These are phyloP conservation scores for Rhodotorula toruloides DNA, from an alignment of 768 basidiomycete species.

Conservation along the genomic window DNA sequence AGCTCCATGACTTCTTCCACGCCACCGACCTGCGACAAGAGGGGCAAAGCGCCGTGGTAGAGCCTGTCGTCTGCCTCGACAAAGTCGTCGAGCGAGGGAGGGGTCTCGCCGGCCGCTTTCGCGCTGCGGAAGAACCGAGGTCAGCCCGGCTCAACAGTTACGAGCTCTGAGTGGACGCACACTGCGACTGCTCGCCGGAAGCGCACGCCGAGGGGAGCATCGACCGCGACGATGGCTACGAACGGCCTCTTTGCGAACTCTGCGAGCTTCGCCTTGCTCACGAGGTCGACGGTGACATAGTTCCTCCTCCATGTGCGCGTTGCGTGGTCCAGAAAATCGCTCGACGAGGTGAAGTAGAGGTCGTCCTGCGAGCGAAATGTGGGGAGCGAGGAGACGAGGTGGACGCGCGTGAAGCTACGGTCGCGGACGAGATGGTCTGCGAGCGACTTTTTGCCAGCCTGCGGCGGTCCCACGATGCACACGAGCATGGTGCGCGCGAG, in stretches of 20 bases:
- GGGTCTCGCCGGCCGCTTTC: background rate
- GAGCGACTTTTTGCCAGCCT: constrained; percentile 48
- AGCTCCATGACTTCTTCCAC: background rate
- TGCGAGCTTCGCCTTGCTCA: constrained; percentile 56
- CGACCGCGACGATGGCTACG: constrained; percentile 74
- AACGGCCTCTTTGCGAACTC: constrained; percentile 80
- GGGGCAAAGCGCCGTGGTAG: constrained; percentile 54
- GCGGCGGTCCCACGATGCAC: constrained; percentile 48
- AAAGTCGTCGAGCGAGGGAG: constrained; percentile 60
- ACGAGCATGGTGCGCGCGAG: constrained; percentile 45
- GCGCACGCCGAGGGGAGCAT: constrained; percentile 71
- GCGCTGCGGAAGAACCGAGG: background rate
- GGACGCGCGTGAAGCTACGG: constrained; percentile 46
- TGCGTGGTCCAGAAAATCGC: constrained; percentile 63
- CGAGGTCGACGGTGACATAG: constrained; percentile 74
- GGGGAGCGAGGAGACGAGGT: constrained; percentile 27
- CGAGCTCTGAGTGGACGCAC: constrained; percentile 21
- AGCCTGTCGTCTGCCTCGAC: constrained; percentile 64
- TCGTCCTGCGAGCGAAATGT: background rate
- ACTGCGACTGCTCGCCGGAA: constrained; percentile 56
- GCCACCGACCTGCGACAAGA: constrained; percentile 21
- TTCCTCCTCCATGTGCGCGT: constrained; percentile 74
- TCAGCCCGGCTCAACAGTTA: background rate
- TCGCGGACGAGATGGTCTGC: constrained; percentile 44
- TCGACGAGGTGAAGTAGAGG: constrained; percentile 52